Percentiles rank a stretch among this genome's conserved stretches.
These are phyloP conservation scores for Zygosaccharomyces siamensis DNA, from an alignment of 805 yeast genomes.

Conservation along the genomic window DNA sequence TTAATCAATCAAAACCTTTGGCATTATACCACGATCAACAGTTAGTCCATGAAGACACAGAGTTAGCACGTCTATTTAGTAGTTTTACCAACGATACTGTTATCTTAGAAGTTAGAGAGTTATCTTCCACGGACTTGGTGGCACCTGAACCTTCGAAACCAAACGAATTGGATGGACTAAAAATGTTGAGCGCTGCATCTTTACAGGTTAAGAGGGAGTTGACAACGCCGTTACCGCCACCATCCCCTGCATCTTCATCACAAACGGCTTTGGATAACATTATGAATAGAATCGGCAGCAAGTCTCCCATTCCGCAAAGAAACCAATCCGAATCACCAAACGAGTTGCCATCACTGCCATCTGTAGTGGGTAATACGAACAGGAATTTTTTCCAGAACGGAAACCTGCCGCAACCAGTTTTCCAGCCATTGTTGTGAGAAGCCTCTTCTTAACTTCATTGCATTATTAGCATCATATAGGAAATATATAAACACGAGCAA, in stretches of 20 bases:
- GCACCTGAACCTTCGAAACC: constrained; percentile 6
- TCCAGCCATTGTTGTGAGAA: constrained; percentile 26
- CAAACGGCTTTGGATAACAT: constrained; percentile 20
- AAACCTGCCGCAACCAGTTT: constrained; percentile 31
- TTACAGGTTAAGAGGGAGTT: constrained; percentile 18
- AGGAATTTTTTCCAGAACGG: constrained; percentile 27
- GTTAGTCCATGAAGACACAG: constrained; percentile 42
- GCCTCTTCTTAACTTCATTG: background rate
- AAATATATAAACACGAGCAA: constrained; percentile 7
- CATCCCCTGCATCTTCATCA: constrained; percentile 9
- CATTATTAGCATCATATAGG: constrained; percentile 3
- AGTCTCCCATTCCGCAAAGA: constrained; percentile 11
- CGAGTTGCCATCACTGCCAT: constrained; percentile 8
- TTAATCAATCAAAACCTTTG: constrained; percentile 13
- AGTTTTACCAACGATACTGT: constrained; percentile 34
- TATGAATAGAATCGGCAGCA: constrained; percentile 19
- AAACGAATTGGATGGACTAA: constrained; percentile 22
- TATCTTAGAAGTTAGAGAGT: constrained; percentile 38
- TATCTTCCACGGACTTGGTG: constrained; percentile 1
- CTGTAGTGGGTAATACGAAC: constrained; percentile 1
- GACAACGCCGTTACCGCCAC: constrained; percentile 4
- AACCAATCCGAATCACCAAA: constrained; percentile 2
- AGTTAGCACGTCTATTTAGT: constrained; percentile 44
- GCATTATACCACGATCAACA: constrained; percentile 23
- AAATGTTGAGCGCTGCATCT: constrained; percentile 31